These are phyloP conservation scores for Heliosperma pusillum DNA, from an alignment of 148 eudicot species.

Conservation along the genomic window DNA sequence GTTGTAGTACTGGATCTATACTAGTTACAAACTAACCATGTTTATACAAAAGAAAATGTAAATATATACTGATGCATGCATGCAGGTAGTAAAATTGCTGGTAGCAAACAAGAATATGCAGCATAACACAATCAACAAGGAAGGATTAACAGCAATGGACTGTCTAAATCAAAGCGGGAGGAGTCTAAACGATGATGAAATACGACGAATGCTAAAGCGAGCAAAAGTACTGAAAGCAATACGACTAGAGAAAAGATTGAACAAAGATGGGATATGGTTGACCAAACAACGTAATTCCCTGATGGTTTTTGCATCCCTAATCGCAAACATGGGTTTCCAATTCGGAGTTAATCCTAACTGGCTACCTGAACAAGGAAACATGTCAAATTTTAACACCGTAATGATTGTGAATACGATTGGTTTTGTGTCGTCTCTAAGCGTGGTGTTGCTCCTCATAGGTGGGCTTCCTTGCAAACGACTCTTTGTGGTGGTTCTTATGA, in stretches of 20 bases:
- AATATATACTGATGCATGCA: too few species aligned
- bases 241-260: background rate
- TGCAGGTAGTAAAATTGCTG: conserved; percentile 22
- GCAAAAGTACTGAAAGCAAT: background rate
- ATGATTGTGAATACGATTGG: background rate
- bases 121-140: conserved; percentile 7
- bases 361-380: background rate
- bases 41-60: too few species aligned
- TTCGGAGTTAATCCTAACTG: background rate
- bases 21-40: too few species aligned
- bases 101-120: background rate
- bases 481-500: background rate
- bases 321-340: conserved; percentile 5
- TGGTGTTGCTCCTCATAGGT: background rate
- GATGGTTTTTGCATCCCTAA: background rate
- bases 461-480: conserved; percentile 8
- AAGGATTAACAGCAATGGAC: conserved; percentile 24
- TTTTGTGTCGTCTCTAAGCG: background rate
- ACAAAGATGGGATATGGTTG: background rate
- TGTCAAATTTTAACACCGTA: background rate
- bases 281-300: background rate
- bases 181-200: background rate
- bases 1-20: too few species aligned
- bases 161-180: background rate
- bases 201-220: too few species aligned